Conservation (phyloP, 2,329 filamentous ascomycete species). For the Curvularia eragrostidis region DNA sequence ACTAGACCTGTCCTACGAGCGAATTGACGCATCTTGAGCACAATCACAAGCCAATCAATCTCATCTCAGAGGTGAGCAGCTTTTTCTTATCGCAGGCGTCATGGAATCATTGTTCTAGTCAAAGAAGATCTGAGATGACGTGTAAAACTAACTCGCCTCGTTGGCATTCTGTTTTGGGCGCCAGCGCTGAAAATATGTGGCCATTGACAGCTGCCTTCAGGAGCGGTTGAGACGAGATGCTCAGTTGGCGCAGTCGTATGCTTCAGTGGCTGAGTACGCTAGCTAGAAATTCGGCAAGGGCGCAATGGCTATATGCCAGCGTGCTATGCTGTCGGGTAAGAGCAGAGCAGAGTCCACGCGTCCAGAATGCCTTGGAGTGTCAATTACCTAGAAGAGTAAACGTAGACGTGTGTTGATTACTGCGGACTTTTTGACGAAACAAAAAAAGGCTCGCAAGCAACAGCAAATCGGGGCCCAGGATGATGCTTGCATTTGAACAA, state of each 20-base stretch:
- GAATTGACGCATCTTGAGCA: not conserved
- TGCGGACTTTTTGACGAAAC: not conserved
- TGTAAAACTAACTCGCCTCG: not conserved
- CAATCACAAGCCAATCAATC: not conserved
- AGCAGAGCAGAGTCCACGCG: not conserved
- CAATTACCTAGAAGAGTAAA: not conserved
- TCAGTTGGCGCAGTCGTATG: not conserved
- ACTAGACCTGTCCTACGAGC: not conserved
- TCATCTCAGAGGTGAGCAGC: too few relatives aligned
- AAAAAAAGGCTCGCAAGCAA: not conserved
- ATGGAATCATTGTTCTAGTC: not conserved
- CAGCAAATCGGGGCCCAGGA: not conserved
- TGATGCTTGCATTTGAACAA: not conserved
- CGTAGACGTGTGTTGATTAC: not conserved
- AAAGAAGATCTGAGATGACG: not conserved
- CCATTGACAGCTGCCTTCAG: not conserved
- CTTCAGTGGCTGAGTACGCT: not conserved
- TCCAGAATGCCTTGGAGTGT: not conserved
- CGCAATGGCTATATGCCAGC: not conserved
- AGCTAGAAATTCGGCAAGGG: not conserved
- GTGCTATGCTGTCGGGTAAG: not conserved
- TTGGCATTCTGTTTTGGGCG: not conserved
- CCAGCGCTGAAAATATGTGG: not conserved
- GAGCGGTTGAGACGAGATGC: not conserved
- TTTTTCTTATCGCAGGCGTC: not conserved